A percentile compares a stretch with the other conserved stretches of the same genome.
Conservation (phyloP, 2,329 filamentous ascomycete species). For the Acrodontium crateriforme region DNA sequence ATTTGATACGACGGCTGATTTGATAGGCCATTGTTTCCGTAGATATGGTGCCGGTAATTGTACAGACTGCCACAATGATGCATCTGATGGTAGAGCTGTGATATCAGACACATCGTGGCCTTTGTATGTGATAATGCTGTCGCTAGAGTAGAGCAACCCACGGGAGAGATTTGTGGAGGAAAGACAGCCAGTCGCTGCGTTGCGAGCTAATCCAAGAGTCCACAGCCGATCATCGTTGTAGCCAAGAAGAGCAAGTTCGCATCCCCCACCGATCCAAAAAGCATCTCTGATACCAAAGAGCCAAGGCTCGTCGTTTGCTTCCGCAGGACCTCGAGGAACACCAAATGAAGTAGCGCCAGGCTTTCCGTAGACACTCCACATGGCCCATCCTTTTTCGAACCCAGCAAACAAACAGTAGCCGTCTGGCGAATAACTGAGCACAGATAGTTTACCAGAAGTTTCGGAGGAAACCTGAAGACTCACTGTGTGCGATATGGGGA, state of each 20-base stretch:
- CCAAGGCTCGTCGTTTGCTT: conserved; percentile 66
- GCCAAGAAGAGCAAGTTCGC: conserved; percentile 61
- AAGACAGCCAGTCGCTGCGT: conserved; percentile 84
- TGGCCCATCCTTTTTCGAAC: conserved; percentile 84
- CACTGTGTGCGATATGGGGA: conserved; percentile 72
- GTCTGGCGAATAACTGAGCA: conserved; percentile 78
- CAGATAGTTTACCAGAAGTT: conserved; percentile 57
- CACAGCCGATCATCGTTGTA: conserved; percentile 65
- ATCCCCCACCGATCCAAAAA: conserved; percentile 77
- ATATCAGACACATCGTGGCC: conserved; percentile 86
- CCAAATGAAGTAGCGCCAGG: conserved; percentile 72
- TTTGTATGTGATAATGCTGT: conserved; percentile 80
- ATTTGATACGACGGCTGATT: conserved; percentile 70
- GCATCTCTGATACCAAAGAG: conserved; percentile 64
- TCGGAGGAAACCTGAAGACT: conserved; percentile 51
- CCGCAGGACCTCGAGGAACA: conserved; percentile 49
- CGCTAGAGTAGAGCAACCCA: conserved; percentile 76
- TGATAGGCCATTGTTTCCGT: conserved; percentile 85
- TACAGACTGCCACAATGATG: conserved; percentile 87
- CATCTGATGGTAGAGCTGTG: conserved; percentile 81
- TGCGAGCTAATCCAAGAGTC: conserved; percentile 83
- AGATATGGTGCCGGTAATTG: conserved; percentile 77
- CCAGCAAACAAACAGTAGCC: conserved; percentile 93
- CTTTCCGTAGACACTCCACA: conserved; percentile 96
- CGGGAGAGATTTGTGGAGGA: conserved; percentile 81